phyloP scores from a whole-genome alignment of 176 grass and related monocot genomes.

The Eragrostis nindensis region DNA sequence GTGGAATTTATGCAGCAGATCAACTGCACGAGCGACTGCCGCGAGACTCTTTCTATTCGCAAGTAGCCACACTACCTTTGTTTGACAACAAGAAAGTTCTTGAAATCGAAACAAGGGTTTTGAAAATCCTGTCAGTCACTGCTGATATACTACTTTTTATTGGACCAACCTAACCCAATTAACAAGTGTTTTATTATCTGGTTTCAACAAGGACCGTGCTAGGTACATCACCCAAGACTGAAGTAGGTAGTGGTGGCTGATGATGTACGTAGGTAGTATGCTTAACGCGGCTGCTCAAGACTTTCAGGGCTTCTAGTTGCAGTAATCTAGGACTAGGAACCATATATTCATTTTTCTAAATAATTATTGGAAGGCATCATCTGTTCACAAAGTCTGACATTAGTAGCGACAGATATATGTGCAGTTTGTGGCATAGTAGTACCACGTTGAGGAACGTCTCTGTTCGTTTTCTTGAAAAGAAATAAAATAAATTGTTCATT shows the following conservation, averaged over 20 bases:
- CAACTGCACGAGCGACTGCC: too few species aligned
- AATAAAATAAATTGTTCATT: background rate
- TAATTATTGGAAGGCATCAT: background rate
- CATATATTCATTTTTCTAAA: too few species aligned
- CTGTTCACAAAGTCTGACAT: background rate
- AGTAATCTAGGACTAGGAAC: background rate
- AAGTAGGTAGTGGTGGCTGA: background rate
- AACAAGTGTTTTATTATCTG: background rate
- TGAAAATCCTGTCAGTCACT: background rate
- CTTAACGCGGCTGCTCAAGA: background rate
- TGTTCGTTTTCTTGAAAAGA: too few species aligned
- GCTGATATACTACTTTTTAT: background rate
- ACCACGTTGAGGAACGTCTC: too few species aligned
- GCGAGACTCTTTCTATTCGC: too few species aligned
- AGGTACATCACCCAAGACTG: background rate
- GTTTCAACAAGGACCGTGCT: background rate
- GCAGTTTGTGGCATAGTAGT: background rate
- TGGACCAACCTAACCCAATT: background rate
- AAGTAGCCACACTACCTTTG: too few species aligned
- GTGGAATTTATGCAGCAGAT: background rate
- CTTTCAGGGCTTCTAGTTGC: background rate
- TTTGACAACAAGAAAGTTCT: background rate
- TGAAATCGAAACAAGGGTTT: background rate
- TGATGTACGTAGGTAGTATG: background rate
- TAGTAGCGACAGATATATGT: background rate